Evolutionary conservation across 1,284 basidiomycete genomes (phyloP), one percentile per base, ranked within the genome.

Genomic region (Athelia psychrophila): DNA sequence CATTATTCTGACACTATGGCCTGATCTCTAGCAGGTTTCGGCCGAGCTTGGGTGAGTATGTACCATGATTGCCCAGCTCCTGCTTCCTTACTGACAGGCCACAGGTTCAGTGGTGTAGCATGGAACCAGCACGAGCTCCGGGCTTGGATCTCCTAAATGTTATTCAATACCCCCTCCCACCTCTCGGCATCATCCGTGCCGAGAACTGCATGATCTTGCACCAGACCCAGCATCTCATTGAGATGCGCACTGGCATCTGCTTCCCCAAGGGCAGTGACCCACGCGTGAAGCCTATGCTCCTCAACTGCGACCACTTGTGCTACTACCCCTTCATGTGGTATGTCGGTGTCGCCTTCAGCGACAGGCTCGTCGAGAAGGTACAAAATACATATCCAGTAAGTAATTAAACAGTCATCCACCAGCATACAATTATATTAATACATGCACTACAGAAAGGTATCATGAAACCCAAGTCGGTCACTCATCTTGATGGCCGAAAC

Each of bases 81-180:
- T 13, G 27, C 27, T n/a, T n/a, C n/a, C n/a, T 30, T 13, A 30
- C 27, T 5, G 27, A 13, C 6, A 13, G 6, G 27, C 13, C 67
- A 25, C 76, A 42, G 91, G 92, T 92, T 95, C 68, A 70, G 80
- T 57, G 83, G 84, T 59, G 80, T 76, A 10, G 80, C 84, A 2
- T 94, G 90, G 89, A 85, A 75, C 44, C 74, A 73, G 18, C 74
- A 82, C 38, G 83, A 93, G 62, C 74, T 93, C 52, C 76, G 77
- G 42, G 74, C 81, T 52, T 96, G 93, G 91, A 70, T 96, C 23
- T 86, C 91, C 52, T 96, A 93, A 93, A 79, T 83, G 15, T 84
- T 90, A 58, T 95, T 86, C 69, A 87, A 86, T 58, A 71, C 2
- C 73, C 81, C 20, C 74, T 90, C 42, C 80, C 83, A n/a, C 64